Evolutionary conservation across 139 green algal species (phyloP).

Genomic region (Chlorella vulgaris): DNA sequence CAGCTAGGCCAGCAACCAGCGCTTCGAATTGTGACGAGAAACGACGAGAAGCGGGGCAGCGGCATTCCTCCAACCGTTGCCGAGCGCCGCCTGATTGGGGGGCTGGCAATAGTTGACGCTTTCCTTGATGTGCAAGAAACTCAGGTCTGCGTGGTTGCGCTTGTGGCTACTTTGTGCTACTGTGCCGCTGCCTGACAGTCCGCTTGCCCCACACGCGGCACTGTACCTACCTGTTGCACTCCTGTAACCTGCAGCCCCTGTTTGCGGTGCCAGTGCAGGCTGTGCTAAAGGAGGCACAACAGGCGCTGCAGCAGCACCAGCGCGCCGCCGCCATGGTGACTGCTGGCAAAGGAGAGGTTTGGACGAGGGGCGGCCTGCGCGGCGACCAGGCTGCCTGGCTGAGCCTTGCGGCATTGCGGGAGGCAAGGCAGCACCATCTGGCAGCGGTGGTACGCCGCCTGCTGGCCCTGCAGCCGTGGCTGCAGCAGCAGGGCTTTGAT

Average conservation of each 20-base stretch:
- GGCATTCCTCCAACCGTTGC: neutral
- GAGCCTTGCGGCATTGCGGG: neutral
- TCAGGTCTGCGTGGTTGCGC: neutral
- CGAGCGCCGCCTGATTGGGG: neutral
- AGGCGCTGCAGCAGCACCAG: neutral
- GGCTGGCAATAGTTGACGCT: neutral
- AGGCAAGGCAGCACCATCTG: neutral
- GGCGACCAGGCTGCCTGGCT: constrained; percentile 15
- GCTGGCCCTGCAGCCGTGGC: constrained; percentile 25
- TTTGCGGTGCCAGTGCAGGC: neutral
- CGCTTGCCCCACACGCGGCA: too few species aligned
- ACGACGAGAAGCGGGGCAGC: too few species aligned
- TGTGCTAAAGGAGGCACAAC: neutral
- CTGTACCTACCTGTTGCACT: too few species aligned
- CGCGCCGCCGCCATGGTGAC: constrained; percentile 1
- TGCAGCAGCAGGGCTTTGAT: constrained; percentile 38
- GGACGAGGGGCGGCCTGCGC: neutral
- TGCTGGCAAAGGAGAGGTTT: neutral
- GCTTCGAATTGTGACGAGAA: too few species aligned
- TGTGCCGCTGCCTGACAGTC: neutral
- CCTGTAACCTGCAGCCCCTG: too few species aligned
- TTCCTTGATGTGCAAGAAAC: neutral
- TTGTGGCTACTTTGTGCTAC: neutral
- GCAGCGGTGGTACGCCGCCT: neutral
- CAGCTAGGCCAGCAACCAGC: too few species aligned